These are phyloP conservation scores for Isoetes engelmannii DNA, from an alignment of 83 land plant species.

Conservation along the genomic window DNA sequence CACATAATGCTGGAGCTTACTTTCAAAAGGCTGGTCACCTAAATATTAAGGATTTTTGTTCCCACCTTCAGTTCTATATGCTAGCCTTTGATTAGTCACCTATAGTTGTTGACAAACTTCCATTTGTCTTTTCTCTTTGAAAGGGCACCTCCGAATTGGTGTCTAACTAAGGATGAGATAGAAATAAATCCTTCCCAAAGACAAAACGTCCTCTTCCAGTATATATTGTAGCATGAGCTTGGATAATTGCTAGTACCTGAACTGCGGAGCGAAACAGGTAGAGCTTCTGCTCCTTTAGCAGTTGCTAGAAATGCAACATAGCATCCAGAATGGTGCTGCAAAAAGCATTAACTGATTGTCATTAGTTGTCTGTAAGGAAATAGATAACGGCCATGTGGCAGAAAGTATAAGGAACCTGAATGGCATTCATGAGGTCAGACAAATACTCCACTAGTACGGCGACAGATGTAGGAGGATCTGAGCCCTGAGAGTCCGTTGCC, in stretches of 20 bases:
- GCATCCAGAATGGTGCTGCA: background rate
- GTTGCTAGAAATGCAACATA: constrained; percentile 67
- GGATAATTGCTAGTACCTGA: constrained; percentile 46
- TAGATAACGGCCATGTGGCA: background rate
- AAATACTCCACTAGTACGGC: constrained; percentile 52
- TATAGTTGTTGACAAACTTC: no score
- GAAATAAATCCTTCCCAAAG: no score
- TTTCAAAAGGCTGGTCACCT: no score
- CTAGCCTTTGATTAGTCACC: no score
- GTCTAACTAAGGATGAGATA: no score
- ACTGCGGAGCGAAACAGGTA: constrained; percentile 57
- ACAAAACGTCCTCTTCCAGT: no score
- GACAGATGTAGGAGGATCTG: constrained; percentile 49
- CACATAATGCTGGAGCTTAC: no score
- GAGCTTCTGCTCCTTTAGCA: constrained; percentile 47
- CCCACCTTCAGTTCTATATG: no score
- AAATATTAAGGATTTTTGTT: no score
- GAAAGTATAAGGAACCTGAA: constrained; percentile 42
- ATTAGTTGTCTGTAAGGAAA: background rate
- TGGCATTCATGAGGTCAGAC: constrained; percentile 66
- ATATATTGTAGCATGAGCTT: no score
- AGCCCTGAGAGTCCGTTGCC: constrained; percentile 50
- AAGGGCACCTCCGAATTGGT: no score
- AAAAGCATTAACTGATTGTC: background rate
- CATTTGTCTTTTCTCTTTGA: no score